A percentile compares a stretch with the other conserved stretches of the same genome.
Evolutionary conservation across 768 basidiomycete species (phyloP).

Genomic region (Suillus placidus): DNA sequence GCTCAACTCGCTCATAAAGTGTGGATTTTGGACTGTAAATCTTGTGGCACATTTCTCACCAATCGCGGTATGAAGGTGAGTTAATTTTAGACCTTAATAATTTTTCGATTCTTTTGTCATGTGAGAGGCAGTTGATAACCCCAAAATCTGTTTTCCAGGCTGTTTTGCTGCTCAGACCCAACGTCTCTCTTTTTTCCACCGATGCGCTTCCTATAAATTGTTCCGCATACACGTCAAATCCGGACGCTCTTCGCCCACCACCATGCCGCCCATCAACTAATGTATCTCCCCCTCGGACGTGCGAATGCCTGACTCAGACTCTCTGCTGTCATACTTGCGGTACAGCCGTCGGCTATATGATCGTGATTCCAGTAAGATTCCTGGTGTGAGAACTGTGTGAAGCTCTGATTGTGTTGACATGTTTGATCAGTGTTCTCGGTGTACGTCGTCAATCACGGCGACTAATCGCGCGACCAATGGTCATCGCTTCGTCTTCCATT

Average conservation of each 20-base stretch:
- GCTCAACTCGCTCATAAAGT: slow-evolving; percentile 65
- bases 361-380: slow-evolving; percentile 59
- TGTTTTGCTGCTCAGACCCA: slow-evolving; percentile 79
- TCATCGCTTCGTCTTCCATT: slow-evolving; percentile 87
- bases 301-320: slow-evolving; percentile 84
- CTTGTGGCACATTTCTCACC: slow-evolving; percentile 73
- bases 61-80: slow-evolving; percentile 86
- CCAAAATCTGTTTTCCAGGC: slow-evolving; percentile 49
- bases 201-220: slow-evolving; percentile 81
- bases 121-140: slow-evolving; percentile 4
- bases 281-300: slow-evolving; percentile 54
- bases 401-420: slow-evolving; percentile 18
- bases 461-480: slow-evolving; percentile 79
- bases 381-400: slow-evolving; percentile 11
- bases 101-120: slow-evolving; percentile 8
- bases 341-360: slow-evolving; percentile 74
- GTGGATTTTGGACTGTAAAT: slow-evolving; percentile 78
- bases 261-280: slow-evolving; percentile 40
- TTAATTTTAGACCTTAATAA: slow-evolving; percentile 2
- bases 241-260: slow-evolving; percentile 43
- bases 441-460: slow-evolving; percentile 68
- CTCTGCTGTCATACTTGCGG: slow-evolving; percentile 84
- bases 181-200: slow-evolving; percentile 80
- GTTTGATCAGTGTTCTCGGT: slow-evolving; percentile 57
- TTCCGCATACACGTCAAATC: slow-evolving; percentile 60